phyloP scores from a whole-genome alignment of 1,284 basidiomycete species.

The Mycena sp. region DNA sequence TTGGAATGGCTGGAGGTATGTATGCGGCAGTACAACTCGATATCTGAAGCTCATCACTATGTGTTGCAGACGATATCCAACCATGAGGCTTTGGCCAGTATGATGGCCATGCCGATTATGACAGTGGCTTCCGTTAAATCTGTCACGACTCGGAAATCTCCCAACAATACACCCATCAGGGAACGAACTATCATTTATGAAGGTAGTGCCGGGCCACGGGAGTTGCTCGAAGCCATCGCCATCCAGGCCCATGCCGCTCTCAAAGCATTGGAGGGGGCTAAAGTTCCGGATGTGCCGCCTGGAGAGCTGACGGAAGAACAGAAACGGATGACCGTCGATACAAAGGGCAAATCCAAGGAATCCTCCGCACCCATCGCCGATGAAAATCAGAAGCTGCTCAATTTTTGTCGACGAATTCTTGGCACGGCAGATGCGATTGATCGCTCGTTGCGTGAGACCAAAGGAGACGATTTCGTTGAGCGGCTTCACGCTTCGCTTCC shows the following conservation, averaged over 20 bases:
- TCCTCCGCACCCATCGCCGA: slow-evolving; percentile 49
- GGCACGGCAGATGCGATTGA: slow-evolving; percentile 85
- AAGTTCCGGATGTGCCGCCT: slow-evolving; percentile 54
- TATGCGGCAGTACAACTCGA: not conserved
- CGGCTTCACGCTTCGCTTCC: slow-evolving; percentile 81
- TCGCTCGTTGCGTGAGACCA: slow-evolving; percentile 83
- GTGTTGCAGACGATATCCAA: slow-evolving; percentile 79
- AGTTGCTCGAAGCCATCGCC: slow-evolving; percentile 87
- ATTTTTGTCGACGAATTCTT: slow-evolving; percentile 83
- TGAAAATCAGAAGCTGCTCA: slow-evolving; percentile 72
- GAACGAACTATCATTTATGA: slow-evolving; percentile 88
- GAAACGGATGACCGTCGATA: slow-evolving; percentile 77
- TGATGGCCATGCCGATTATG: slow-evolving; percentile 98
- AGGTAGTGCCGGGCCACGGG: slow-evolving; percentile 87
- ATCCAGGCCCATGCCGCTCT: slow-evolving; percentile 90
- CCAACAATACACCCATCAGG: slow-evolving; percentile 60
- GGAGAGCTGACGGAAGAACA: slow-evolving; percentile 84
- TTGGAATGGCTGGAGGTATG: slow-evolving; percentile 91
- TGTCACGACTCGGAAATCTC: slow-evolving; percentile 60
- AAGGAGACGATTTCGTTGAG: slow-evolving; percentile 84
- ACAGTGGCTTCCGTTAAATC: slow-evolving; percentile 75
- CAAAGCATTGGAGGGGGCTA: slow-evolving; percentile 80
- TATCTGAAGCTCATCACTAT: not conserved
- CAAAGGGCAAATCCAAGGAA: slow-evolving; percentile 73
- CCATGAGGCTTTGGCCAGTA: slow-evolving; percentile 89